Conservation (phyloP, 2,329 filamentous ascomycete species). For the Ceratocystis destructans region DNA sequence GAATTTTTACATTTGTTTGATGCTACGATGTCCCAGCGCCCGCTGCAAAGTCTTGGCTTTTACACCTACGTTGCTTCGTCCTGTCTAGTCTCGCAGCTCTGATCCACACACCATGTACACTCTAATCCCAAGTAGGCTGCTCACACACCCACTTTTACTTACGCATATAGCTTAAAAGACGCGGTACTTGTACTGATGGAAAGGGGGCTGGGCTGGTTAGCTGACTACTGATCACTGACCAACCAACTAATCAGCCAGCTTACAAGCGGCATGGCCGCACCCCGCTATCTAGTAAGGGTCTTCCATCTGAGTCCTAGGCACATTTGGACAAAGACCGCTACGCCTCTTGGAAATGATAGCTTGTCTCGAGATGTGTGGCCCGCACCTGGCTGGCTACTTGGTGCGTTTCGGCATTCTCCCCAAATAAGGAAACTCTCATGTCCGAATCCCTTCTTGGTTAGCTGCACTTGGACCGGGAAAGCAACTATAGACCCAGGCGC, state of each 20-base stretch:
- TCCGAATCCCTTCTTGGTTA: not conserved
- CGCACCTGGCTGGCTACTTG: conserved; percentile 2
- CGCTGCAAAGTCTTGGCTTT: not conserved
- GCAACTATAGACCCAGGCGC: not conserved
- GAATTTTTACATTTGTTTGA: not conserved
- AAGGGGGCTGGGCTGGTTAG: too few species aligned
- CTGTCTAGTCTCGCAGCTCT: not conserved
- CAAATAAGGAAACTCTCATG: conserved; percentile 4
- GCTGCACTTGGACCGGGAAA: not conserved
- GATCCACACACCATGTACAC: too few species aligned
- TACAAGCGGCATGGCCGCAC: not conserved
- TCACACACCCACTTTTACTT: not conserved
- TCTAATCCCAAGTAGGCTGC: not conserved
- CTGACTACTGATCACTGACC: too few species aligned
- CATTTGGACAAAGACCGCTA: not conserved
- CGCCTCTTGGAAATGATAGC: not conserved
- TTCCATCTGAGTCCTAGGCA: not conserved
- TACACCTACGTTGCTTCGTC: not conserved
- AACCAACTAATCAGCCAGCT: too few species aligned
- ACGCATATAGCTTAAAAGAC: not conserved
- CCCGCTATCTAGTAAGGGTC: not conserved
- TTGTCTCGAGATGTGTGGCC: conserved; percentile 18
- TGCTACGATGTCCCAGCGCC: not conserved
- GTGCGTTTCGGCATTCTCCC: conserved; percentile 2
- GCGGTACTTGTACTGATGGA: too few species aligned